A percentile compares a stretch with the other conserved stretches of the same genome.
Conservation (phyloP, 768 basidiomycete species). For the Cyclocybe aegerita region DNA sequence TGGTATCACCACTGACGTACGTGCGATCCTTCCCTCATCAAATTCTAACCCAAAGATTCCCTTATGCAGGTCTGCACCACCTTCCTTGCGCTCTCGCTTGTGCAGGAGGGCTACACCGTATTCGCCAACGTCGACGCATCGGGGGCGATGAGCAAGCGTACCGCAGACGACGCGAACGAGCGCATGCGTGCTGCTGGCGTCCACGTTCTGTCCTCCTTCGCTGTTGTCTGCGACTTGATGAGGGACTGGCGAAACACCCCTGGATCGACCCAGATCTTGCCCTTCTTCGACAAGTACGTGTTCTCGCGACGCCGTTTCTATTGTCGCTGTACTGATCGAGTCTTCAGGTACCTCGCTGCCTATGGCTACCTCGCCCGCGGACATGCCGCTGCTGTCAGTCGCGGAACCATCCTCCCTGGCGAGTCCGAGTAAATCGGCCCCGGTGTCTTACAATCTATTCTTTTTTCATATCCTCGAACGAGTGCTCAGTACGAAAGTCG, state of each 20-base stretch:
- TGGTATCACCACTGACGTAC: slow-evolving; percentile 50
- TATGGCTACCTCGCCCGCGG: slow-evolving; percentile 27
- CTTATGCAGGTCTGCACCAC: slow-evolving; percentile 42
- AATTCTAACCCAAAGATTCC: not conserved
- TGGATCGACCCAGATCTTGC: slow-evolving; percentile 39
- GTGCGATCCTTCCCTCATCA: slow-evolving; percentile 9
- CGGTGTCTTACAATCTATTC: not conserved
- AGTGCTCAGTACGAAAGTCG: no score
- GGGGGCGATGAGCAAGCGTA: slow-evolving; percentile 37
- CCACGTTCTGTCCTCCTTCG: slow-evolving; percentile 43
- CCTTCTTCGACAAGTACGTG: slow-evolving; percentile 45
- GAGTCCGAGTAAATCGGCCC: slow-evolving; percentile 16
- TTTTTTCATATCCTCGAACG: no score
- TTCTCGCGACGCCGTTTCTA: not conserved
- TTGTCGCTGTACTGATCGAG: not conserved
- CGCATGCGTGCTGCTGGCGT: slow-evolving; percentile 49
- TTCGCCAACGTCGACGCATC: slow-evolving; percentile 48
- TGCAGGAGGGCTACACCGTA: slow-evolving; percentile 45
- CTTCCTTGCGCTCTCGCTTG: slow-evolving; percentile 46
- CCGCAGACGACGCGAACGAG: slow-evolving; percentile 44
- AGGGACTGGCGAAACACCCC: slow-evolving; percentile 51
- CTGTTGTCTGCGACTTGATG: slow-evolving; percentile 45
- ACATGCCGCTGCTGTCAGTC: slow-evolving; percentile 23
- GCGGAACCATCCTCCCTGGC: slow-evolving; percentile 19
- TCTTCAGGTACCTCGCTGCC: slow-evolving; percentile 19